These are phyloP conservation scores for Ceratonia siliqua DNA, from an alignment of 306 rosid species.

Conservation along the genomic window DNA sequence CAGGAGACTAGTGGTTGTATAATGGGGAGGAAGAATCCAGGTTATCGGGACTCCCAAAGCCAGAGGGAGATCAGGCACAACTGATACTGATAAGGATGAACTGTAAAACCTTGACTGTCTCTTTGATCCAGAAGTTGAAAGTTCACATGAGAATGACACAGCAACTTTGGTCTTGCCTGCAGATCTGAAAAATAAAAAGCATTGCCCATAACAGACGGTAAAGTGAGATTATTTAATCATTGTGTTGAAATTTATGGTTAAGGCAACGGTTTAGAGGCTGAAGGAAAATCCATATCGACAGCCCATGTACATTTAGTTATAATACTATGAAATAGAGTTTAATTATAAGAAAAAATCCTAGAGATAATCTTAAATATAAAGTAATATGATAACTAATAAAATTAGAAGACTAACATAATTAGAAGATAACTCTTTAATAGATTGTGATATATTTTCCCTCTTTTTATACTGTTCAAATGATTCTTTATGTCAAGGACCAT, in stretches of 20 bases:
- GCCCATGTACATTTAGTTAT: too few species aligned
- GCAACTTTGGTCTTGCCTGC: slow-evolving; percentile 76
- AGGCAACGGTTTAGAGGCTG: too few species aligned
- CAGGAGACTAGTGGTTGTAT: slow-evolving; percentile 65
- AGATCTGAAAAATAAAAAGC: slow-evolving; percentile 55
- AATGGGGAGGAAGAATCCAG: slow-evolving; percentile 95
- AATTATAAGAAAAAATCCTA: too few species aligned
- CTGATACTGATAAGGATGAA: slow-evolving; percentile 70
- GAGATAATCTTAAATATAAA: too few species aligned
- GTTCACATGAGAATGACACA: slow-evolving; percentile 76
- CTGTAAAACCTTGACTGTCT: slow-evolving; percentile 53
- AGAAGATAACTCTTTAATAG: too few species aligned
- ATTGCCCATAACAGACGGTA: background rate
- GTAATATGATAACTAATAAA: too few species aligned
- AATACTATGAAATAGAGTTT: too few species aligned
- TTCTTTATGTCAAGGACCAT: background rate
- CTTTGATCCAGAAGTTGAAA: slow-evolving; percentile 51
- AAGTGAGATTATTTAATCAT: background rate
- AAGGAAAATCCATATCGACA: too few species aligned
- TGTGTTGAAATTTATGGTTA: too few species aligned
- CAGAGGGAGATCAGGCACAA: slow-evolving; percentile 83
- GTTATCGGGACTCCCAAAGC: slow-evolving; percentile 89
- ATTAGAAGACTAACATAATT: too few species aligned
- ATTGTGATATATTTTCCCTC: background rate
- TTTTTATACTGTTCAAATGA: background rate